Evolutionary conservation across 345 rosid genomes (phyloP).

Genomic region (Lepidium sativum): DNA sequence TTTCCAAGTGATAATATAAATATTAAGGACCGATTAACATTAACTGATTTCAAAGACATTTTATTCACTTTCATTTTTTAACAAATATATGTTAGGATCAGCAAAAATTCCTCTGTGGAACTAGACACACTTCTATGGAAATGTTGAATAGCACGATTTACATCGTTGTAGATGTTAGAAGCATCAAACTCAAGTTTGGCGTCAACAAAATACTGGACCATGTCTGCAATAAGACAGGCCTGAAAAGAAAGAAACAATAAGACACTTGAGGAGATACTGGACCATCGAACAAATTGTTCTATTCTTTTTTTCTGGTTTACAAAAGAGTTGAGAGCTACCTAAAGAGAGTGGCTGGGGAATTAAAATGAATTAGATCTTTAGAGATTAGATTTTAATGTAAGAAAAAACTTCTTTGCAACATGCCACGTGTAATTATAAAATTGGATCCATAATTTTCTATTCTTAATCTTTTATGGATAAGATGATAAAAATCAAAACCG

Average conservation of each 20-base stretch:
- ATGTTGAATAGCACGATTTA: slow-evolving; percentile 85
- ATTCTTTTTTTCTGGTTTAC: background rate
- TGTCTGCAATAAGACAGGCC: slow-evolving; percentile 94
- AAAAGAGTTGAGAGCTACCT: background rate
- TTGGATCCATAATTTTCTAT: too few relatives aligned
- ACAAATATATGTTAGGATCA: slow-evolving; percentile 66
- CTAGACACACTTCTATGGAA: slow-evolving; percentile 84
- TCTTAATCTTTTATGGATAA: too few relatives aligned
- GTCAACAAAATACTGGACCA: slow-evolving; percentile 84
- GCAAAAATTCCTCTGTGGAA: slow-evolving; percentile 84
- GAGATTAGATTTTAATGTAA: background rate
- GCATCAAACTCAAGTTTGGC: slow-evolving; percentile 91
- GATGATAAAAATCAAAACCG: too few relatives aligned
- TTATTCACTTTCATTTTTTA: slow-evolving; percentile 68
- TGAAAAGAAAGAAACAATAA: slow-evolving; percentile 27
- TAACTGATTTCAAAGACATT: too few relatives aligned
- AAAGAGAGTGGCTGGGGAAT: background rate
- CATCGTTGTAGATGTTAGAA: slow-evolving; percentile 89
- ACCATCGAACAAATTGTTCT: background rate
- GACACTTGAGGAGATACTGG: too few relatives aligned
- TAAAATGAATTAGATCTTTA: background rate
- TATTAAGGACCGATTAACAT: too few relatives aligned
- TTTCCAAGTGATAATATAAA: too few relatives aligned
- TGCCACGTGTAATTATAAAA: slow-evolving; percentile 4
- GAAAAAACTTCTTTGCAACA: background rate